phyloP scores from a whole-genome alignment of 106 monocot species.

The Allium sativum region DNA sequence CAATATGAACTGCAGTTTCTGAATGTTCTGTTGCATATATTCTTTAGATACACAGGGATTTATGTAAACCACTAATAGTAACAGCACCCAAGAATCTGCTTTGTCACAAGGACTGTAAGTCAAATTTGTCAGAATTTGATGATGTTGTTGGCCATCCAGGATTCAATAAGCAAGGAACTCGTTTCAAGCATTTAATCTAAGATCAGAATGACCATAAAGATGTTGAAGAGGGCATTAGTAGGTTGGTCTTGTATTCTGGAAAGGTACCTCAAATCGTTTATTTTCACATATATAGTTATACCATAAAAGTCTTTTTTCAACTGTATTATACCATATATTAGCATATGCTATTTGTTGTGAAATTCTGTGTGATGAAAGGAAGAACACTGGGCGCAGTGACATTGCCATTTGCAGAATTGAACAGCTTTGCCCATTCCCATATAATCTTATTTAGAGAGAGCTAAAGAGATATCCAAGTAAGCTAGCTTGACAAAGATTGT shows the following conservation, averaged over 20 bases:
- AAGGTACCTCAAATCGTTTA: conserved; percentile 35
- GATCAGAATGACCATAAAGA: conserved; percentile 76
- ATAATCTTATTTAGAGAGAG: conserved; percentile 86
- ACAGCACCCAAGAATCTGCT: conserved; percentile 93
- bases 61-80: conserved; percentile 88
- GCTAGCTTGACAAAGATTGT: not conserved
- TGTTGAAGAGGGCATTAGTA: conserved; percentile 77
- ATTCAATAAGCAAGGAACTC: conserved; percentile 97
- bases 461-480: conserved; percentile 96
- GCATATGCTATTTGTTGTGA: too few species aligned
- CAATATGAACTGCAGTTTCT: not conserved
- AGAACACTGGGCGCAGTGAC: conserved; percentile 44
- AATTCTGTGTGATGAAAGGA: conserved; percentile 36
- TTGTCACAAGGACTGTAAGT: conserved; percentile 93
- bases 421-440: conserved; percentile 94
- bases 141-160: conserved; percentile 86
- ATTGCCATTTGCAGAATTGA: conserved; percentile 94
- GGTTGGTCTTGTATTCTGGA: conserved; percentile 83
- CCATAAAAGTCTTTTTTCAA: too few species aligned
- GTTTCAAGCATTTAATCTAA: conserved; percentile 95
- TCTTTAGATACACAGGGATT: conserved; percentile 89
- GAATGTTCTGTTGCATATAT: conserved; percentile 1
- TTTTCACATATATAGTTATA: too few species aligned
- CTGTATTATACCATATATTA: too few species aligned
- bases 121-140: conserved; percentile 91